A percentile compares a stretch with the other conserved stretches of the same genome.
Evolutionary conservation across 495 filamentous ascomycete species (phyloP).

Genomic region (Aspergillus indologenus): DNA sequence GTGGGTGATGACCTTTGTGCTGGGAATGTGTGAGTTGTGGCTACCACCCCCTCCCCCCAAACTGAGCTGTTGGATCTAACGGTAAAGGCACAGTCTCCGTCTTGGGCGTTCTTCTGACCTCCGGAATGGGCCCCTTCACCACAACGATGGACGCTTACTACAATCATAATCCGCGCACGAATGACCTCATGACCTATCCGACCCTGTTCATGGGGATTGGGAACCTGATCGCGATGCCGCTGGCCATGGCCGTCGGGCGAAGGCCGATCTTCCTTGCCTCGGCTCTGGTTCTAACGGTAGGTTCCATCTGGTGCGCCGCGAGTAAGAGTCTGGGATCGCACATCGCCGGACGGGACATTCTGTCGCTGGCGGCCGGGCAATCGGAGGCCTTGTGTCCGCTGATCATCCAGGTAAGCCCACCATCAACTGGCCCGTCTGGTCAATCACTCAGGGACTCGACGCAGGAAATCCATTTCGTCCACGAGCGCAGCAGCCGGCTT

Average conservation of each 20-base stretch:
- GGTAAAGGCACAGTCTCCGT: neutral
- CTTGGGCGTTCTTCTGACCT: slow-evolving; percentile 20
- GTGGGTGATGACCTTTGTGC: slow-evolving; percentile 21
- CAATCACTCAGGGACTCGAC: neutral
- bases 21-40: slow-evolving; percentile 18
- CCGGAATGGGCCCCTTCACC: slow-evolving; percentile 26
- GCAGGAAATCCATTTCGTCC: slow-evolving; percentile 15
- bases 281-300: slow-evolving; percentile 19
- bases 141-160: slow-evolving; percentile 19
- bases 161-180: slow-evolving; percentile 18
- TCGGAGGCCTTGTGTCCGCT: slow-evolving; percentile 26
- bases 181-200: slow-evolving; percentile 27
- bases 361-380: slow-evolving; percentile 28
- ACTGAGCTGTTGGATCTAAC: neutral
- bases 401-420: slow-evolving; percentile 18
- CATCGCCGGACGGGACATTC: slow-evolving; percentile 27
- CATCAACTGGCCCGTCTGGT: neutral
- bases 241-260: slow-evolving; percentile 21
- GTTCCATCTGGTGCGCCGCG: slow-evolving; percentile 24
- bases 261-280: slow-evolving; percentile 27
- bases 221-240: slow-evolving; percentile 27
- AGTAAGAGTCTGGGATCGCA: slow-evolving; percentile 20
- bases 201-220: slow-evolving; percentile 31
- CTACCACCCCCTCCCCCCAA: neutral
- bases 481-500: slow-evolving; percentile 12